Evolutionary conservation across 2,329 filamentous ascomycete species (phyloP).

Genomic region (Periconia macrospinosa): DNA sequence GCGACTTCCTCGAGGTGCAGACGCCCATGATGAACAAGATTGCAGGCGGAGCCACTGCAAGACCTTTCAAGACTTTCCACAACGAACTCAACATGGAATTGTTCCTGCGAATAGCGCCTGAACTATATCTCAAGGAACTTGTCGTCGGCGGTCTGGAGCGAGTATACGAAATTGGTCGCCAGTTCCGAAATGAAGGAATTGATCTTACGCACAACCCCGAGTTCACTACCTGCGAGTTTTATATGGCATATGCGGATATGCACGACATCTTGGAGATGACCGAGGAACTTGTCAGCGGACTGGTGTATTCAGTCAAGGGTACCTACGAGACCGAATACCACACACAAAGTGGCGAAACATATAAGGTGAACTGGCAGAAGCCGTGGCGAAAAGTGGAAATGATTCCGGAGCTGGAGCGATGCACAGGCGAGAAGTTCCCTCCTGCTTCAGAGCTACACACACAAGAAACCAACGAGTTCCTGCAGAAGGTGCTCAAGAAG

Average conservation of each 20-base stretch:
- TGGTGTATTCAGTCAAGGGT: conserved; percentile 88
- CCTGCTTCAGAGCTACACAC: conserved; percentile 81
- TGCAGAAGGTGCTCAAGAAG: conserved; percentile 76
- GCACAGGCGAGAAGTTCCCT: conserved; percentile 91
- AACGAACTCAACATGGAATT: conserved; percentile 95
- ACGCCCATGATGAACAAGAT: conserved; percentile 96
- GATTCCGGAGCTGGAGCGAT: conserved; percentile 90
- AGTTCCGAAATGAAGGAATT: conserved; percentile 92
- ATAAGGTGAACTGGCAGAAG: conserved; percentile 92
- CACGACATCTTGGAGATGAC: conserved; percentile 90
- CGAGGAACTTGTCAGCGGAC: conserved; percentile 85
- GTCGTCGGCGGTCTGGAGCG: conserved; percentile 88
- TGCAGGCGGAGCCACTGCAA: conserved; percentile 91
- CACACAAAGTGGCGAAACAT: conserved; percentile 81
- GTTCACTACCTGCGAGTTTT: conserved; percentile 98
- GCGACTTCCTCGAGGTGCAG: conserved; percentile 91
- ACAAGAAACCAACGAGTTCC: conserved; percentile 83
- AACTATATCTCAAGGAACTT: conserved; percentile 94
- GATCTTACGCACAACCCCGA: conserved; percentile 97
- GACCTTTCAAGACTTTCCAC: conserved; percentile 93
- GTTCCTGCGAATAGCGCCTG: conserved; percentile 92
- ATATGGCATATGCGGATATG: conserved; percentile 70
- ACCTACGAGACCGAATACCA: conserved; percentile 83
- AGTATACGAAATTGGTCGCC: conserved; percentile 93
- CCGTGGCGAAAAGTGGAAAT: conserved; percentile 91